A percentile compares a stretch with the other conserved stretches of the same genome.
Evolutionary conservation across 306 rosid genomes (phyloP).

Genomic region (Pyrus communis): DNA sequence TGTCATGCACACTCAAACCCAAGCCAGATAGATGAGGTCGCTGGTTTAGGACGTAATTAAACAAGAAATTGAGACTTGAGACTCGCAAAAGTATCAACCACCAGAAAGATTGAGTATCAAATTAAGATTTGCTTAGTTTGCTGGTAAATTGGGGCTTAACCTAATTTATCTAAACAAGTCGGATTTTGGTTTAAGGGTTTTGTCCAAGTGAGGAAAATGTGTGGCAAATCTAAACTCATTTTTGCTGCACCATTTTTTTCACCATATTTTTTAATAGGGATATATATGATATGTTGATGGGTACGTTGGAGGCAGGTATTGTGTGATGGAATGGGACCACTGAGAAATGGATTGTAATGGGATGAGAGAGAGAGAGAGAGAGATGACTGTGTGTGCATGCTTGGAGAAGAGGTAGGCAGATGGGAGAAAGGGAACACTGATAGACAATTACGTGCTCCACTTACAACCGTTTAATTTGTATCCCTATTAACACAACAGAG

Average conservation of each 20-base stretch:
- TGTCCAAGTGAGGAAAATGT: neutral
- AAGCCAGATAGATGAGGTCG: neutral
- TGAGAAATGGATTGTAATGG: conserved; percentile 39
- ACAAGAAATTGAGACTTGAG: conserved; percentile 5
- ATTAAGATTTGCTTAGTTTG: neutral
- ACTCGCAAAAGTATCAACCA: neutral
- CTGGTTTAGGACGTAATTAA: neutral
- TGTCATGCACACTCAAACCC: neutral
- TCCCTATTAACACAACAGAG: conserved; percentile 35
- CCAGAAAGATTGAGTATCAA: neutral
- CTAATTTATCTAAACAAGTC: neutral
- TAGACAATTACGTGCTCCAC: conserved; percentile 60
- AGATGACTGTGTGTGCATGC: conserved; percentile 28
- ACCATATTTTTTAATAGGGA: neutral
- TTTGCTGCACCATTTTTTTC: neutral
- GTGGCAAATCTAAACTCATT: conserved; percentile 18
- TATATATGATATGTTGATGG: conserved; percentile 6
- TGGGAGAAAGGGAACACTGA: conserved; percentile 64
- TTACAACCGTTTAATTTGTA: conserved; percentile 56
- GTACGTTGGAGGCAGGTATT: conserved; percentile 29
- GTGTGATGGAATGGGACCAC: conserved; percentile 60
- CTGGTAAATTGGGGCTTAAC: neutral
- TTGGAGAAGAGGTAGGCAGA: conserved; percentile 76
- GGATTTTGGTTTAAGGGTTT: neutral
- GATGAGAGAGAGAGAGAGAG: conserved; percentile 26